These are phyloP conservation scores for Daldinia vernicosa DNA, from an alignment of 495 filamentous ascomycete genomes.

Conservation along the genomic window DNA sequence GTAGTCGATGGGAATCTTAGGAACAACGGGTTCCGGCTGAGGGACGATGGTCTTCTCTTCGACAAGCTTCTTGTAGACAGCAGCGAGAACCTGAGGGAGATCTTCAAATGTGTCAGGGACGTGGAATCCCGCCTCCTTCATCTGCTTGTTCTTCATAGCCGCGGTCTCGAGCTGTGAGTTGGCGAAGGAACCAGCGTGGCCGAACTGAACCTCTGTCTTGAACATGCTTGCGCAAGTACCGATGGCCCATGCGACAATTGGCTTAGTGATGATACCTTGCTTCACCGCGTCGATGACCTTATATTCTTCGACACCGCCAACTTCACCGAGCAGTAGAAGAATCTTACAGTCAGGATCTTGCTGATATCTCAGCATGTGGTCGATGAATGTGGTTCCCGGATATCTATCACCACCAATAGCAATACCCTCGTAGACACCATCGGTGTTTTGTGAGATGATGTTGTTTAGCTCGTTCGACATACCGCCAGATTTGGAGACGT, in stretches of 20 bases:
- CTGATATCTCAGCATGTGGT: conserved; percentile 95
- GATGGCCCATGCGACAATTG: conserved; percentile 98
- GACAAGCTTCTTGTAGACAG: conserved; percentile 87
- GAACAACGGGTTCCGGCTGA: conserved; percentile 85
- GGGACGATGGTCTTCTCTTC: conserved; percentile 84
- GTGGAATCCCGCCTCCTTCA: conserved; percentile 92
- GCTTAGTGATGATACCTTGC: conserved; percentile 92
- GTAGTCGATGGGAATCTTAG: conserved; percentile 99
- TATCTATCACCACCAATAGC: conserved; percentile 99
- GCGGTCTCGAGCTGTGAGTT: conserved; percentile 99
- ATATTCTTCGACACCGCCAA: conserved; percentile 99
- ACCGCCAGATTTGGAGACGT: conserved; percentile 99
- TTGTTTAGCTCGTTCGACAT: conserved; percentile 99
- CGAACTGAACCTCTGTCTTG: conserved; percentile 99
- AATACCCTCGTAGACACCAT: conserved; percentile 98
- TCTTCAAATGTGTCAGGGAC: conserved; percentile 98
- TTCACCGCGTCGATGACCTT: conserved; percentile 98
- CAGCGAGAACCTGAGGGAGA: conserved; percentile 75
- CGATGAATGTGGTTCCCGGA: conserved; percentile 98
- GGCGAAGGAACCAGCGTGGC: conserved; percentile 97
- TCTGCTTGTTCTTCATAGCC: conserved; percentile 92
- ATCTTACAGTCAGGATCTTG: conserved; percentile 97
- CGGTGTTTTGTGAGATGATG: conserved; percentile 93
- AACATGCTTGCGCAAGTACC: conserved; percentile 99
- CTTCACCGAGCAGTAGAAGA: conserved; percentile 93